These are phyloP conservation scores for Suhomyces choctaworum DNA, from an alignment of 1,139 yeast genomes.

Conservation along the genomic window DNA sequence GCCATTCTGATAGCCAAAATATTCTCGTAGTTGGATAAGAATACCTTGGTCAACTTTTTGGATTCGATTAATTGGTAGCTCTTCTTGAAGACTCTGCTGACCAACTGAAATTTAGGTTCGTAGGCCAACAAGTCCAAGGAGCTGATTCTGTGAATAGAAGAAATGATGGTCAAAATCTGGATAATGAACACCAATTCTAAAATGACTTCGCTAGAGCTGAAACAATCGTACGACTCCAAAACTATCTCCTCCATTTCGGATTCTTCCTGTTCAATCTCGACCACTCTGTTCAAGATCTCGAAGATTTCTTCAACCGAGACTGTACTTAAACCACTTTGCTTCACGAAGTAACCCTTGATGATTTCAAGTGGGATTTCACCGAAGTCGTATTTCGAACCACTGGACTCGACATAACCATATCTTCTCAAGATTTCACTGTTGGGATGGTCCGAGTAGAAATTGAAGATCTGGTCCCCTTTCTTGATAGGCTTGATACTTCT, in stretches of 20 bases:
- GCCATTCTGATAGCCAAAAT: slow-evolving; percentile 37
- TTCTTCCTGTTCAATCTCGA: slow-evolving; percentile 34
- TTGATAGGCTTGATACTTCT: slow-evolving; percentile 61
- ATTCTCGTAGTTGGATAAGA: slow-evolving; percentile 30
- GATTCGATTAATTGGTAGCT: slow-evolving; percentile 48
- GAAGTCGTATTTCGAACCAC: slow-evolving; percentile 76
- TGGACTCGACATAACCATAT: slow-evolving; percentile 84
- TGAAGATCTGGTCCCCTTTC: slow-evolving; percentile 74
- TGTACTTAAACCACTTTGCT: slow-evolving; percentile 21
- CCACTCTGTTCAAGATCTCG: slow-evolving; percentile 26
- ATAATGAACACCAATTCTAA: slow-evolving; percentile 57
- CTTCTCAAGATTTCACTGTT: slow-evolving; percentile 84
- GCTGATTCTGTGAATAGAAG: slow-evolving; percentile 33
- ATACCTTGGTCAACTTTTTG: slow-evolving; percentile 39
- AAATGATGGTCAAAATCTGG: slow-evolving; percentile 51
- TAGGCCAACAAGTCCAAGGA: slow-evolving; percentile 31
- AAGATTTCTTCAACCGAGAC: slow-evolving; percentile 32
- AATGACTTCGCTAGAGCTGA: slow-evolving; percentile 53
- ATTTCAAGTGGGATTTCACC: slow-evolving; percentile 63
- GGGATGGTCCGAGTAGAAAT: slow-evolving; percentile 89
- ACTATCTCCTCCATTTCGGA: slow-evolving; percentile 49
- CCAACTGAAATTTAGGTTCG: slow-evolving; percentile 32
- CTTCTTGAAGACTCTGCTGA: slow-evolving; percentile 49
- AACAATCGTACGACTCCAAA: slow-evolving; percentile 62
- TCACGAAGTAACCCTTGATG: slow-evolving; percentile 38